phyloP scores from a whole-genome alignment of 1,284 basidiomycete species.

The Melampsora americana region DNA sequence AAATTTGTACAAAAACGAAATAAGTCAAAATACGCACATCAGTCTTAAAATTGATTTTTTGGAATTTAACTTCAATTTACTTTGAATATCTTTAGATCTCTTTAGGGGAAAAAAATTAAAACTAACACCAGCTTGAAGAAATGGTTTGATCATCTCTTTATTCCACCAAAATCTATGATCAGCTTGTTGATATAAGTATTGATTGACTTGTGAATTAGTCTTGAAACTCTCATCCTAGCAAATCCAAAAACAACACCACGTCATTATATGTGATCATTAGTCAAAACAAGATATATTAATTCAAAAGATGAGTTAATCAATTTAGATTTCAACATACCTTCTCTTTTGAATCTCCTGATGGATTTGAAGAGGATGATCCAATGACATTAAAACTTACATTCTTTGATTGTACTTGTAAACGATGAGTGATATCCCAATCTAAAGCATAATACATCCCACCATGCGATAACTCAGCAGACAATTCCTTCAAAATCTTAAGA shows the following conservation, averaged over 20 bases:
- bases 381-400: not conserved
- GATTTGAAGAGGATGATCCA: not conserved
- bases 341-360: not conserved
- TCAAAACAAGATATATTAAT: not conserved
- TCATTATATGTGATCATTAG: not conserved
- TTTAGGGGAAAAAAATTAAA: too few relatives aligned
- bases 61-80: too few relatives aligned
- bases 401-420: constrained; percentile 22
- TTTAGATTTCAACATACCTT: not conserved
- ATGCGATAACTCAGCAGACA: constrained; percentile 20
- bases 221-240: not conserved
- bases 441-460: constrained; percentile 40
- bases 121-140: constrained; percentile 34
- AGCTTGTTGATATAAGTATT: constrained; percentile 20
- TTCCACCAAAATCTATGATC: constrained; percentile 40
- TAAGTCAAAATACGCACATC: not conserved
- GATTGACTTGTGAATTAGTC: not conserved
- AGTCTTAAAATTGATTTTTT: too few relatives aligned
- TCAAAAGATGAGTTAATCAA: not conserved
- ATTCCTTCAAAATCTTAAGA: constrained; percentile 16
- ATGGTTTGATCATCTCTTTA: constrained; percentile 27
- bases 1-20: not conserved
- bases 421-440: constrained; percentile 31
- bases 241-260: not conserved
- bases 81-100: too few relatives aligned